A percentile compares a stretch with the other conserved stretches of the same genome.
Conservation (phyloP, 1,139 yeast genomes). For the Waltiozyma sp. region DNA sequence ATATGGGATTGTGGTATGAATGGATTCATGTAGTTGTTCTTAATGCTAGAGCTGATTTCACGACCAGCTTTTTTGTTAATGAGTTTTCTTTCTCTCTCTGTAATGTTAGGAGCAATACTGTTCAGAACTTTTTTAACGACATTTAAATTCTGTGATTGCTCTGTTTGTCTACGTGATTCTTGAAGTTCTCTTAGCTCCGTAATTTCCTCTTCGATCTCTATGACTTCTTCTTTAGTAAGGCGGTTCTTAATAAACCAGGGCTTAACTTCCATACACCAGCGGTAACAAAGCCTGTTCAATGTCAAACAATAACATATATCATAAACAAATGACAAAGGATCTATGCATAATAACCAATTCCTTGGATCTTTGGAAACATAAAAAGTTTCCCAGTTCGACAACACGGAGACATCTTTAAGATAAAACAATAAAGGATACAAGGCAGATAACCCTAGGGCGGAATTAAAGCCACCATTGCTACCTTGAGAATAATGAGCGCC, state of each 20-base stretch:
- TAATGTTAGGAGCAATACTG: slow-evolving; percentile 1
- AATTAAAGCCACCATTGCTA: not conserved
- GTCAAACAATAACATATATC: slow-evolving; percentile 24
- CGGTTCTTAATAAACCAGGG: slow-evolving; percentile 19
- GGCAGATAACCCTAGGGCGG: not conserved
- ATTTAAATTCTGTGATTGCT: slow-evolving; percentile 5
- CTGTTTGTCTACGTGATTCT: not conserved
- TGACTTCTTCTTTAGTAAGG: slow-evolving; percentile 18
- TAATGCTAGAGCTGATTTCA: slow-evolving; percentile 18
- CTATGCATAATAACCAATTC: slow-evolving; percentile 6
- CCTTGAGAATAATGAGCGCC: not conserved
- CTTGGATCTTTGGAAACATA: slow-evolving; percentile 9
- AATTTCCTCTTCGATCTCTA: slow-evolving; percentile 20
- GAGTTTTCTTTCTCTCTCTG: slow-evolving; percentile 4
- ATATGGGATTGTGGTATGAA: slow-evolving; percentile 14
- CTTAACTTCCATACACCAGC: slow-evolving; percentile 19
- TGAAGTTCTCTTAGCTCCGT: slow-evolving; percentile 10
- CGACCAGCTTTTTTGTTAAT: slow-evolving; percentile 7
- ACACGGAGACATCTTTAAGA: not conserved
- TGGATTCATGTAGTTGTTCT: slow-evolving; percentile 22
- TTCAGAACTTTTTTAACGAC: slow-evolving; percentile 6
- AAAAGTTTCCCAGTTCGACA: not conserved
- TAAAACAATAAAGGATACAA: slow-evolving; percentile 9
- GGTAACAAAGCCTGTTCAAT: slow-evolving; percentile 35
- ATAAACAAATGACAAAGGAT: slow-evolving; percentile 30